Conservation (phyloP, 768 basidiomycete genomes). For the Trametes villosa region DNA sequence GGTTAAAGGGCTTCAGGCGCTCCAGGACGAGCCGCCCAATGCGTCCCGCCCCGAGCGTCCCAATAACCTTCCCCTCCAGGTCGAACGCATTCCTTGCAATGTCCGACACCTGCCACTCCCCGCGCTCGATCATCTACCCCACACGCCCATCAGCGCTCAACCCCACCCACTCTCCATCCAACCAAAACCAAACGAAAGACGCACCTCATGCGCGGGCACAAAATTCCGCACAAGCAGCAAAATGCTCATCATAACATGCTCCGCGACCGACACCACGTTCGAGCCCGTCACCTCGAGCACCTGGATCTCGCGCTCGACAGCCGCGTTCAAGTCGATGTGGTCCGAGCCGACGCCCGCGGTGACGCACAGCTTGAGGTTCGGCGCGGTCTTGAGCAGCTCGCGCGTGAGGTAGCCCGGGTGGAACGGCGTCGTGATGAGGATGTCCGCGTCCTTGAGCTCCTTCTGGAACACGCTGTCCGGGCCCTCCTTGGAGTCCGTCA, state of each 20-base stretch:
- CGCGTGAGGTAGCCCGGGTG: constrained; percentile 84
- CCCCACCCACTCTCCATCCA: background rate
- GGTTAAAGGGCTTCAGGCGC: constrained; percentile 79
- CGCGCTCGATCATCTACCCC: constrained; percentile 72
- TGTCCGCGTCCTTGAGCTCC: constrained; percentile 77
- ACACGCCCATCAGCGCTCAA: background rate
- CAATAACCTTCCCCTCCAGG: constrained; percentile 88
- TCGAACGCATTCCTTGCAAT: constrained; percentile 86
- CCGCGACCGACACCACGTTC: constrained; percentile 89
- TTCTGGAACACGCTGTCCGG: constrained; percentile 81
- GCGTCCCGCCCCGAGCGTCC: constrained; percentile 82
- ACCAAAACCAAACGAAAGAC: constrained; percentile 5
- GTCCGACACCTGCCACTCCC: constrained; percentile 87
- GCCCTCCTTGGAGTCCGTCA: constrained; percentile 86
- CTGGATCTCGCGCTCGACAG: constrained; percentile 78
- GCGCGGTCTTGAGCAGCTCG: constrained; percentile 76
- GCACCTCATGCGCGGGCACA: constrained; percentile 81
- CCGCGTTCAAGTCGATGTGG: constrained; percentile 88
- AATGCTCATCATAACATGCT: constrained; percentile 91
- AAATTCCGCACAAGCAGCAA: constrained; percentile 91
- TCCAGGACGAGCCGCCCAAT: constrained; percentile 89
- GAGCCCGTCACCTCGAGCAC: constrained; percentile 76
- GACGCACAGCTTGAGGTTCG: constrained; percentile 87
- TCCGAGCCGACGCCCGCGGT: constrained; percentile 93
- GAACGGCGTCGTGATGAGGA: constrained; percentile 85